Percentiles rank a stretch among this genome's conserved stretches.
Evolutionary conservation across 2,329 filamentous ascomycete genomes (phyloP).

Genomic region (Myrmaecium sp.): DNA sequence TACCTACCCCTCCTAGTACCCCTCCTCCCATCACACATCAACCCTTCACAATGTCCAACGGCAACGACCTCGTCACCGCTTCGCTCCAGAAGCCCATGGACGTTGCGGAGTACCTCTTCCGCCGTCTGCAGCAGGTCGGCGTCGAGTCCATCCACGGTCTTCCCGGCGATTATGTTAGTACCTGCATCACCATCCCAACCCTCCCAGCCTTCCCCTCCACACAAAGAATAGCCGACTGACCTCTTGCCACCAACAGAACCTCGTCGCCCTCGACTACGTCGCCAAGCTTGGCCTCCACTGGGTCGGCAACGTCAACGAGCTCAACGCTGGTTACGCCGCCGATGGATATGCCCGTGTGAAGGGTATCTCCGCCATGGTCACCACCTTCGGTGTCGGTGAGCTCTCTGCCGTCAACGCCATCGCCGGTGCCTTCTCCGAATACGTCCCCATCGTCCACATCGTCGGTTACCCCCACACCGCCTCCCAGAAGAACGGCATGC

Average conservation of each 20-base stretch:
- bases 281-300: conserved; percentile 36
- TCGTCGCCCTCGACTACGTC: conserved; percentile 39
- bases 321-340: conserved; percentile 37
- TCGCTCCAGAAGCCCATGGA: conserved; percentile 31
- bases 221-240: no score
- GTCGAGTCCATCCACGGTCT: conserved; percentile 33
- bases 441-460: conserved; percentile 30
- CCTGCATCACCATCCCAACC: no score
- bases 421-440: conserved; percentile 31
- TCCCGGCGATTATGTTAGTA: conserved; percentile 35
- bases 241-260: no score
- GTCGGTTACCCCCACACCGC: conserved; percentile 27
- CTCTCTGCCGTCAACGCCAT: conserved; percentile 30
- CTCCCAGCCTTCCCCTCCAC: no score
- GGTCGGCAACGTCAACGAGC: conserved; percentile 46
- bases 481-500: conserved; percentile 23
- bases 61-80: conserved; percentile 21
- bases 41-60: conserved; percentile 14
- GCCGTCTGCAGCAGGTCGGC: conserved; percentile 31
- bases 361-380: conserved; percentile 28
- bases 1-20: conserved; percentile 2
- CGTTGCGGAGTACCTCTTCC: conserved; percentile 42
- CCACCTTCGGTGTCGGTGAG: conserved; percentile 32
- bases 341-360: conserved; percentile 30
- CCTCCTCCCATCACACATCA: conserved; percentile 1